phyloP scores from a whole-genome alignment of 2,329 filamentous ascomycete species.

The Claviceps lovelessii region DNA sequence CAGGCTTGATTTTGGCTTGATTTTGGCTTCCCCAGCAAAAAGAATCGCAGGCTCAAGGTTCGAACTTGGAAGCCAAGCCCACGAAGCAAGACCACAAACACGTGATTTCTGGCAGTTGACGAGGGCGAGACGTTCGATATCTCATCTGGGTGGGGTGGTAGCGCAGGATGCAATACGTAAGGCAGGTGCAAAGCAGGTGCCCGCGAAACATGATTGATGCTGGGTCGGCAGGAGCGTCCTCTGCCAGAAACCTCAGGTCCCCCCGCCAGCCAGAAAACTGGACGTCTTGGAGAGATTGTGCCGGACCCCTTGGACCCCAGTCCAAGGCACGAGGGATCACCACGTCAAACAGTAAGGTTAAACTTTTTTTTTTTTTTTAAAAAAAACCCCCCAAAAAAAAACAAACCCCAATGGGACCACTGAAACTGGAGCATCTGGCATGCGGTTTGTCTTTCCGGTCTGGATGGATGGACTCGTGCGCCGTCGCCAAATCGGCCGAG shows the following conservation, averaged over 20 bases:
- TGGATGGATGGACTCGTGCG: neutral
- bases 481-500: neutral
- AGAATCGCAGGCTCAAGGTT: neutral
- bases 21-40: neutral
- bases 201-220: neutral
- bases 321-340: neutral
- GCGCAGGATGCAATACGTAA: neutral
- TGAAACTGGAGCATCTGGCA: neutral
- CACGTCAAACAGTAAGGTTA: neutral
- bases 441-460: neutral
- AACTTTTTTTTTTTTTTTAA: neutral
- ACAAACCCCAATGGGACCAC: neutral
- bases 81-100: neutral
- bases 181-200: neutral
- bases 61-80: neutral
- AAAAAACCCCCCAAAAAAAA: neutral
- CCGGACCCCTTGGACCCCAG: neutral
- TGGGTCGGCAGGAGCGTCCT: too few relatives aligned
- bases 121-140: neutral
- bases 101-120: neutral
- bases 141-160: neutral
- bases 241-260: too few relatives aligned
- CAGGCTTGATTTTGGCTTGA: neutral
- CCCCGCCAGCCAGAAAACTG: too few relatives aligned
- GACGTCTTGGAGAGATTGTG: neutral